Percentiles rank a stretch among this genome's conserved stretches.
Evolutionary conservation across 2,329 filamentous ascomycete genomes (phyloP).

Genomic region (Penicillium sp.): DNA sequence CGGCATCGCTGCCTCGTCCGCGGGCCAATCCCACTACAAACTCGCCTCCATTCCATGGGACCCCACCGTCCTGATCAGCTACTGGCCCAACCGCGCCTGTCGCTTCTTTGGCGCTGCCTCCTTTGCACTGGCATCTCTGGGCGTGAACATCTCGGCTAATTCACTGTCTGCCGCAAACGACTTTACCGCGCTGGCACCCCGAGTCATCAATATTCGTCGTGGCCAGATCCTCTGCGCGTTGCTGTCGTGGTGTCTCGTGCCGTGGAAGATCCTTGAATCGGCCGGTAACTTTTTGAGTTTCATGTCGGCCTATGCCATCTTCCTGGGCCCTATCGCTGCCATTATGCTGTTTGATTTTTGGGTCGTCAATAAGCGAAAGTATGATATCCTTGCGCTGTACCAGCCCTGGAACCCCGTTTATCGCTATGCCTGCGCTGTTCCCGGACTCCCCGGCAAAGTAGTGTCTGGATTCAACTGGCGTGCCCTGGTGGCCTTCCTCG

Average conservation of each 20-base stretch:
- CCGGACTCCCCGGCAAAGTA: slow-evolving; percentile 9
- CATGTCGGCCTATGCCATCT: slow-evolving; percentile 65
- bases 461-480: slow-evolving; percentile 58
- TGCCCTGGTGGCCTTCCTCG: slow-evolving; percentile 57
- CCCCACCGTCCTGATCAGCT: slow-evolving; percentile 41
- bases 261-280: slow-evolving; percentile 64
- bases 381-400: slow-evolving; percentile 54
- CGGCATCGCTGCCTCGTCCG: slow-evolving; percentile 41
- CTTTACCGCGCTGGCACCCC: slow-evolving; percentile 54
- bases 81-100: slow-evolving; percentile 41
- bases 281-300: slow-evolving; percentile 62
- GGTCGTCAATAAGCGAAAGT: slow-evolving; percentile 51
- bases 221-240: slow-evolving; percentile 57
- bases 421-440: slow-evolving; percentile 44
- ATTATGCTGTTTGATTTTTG: slow-evolving; percentile 63
- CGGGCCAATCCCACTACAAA: slow-evolving; percentile 38
- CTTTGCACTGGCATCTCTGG: slow-evolving; percentile 56
- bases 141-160: slow-evolving; percentile 59
- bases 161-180: slow-evolving; percentile 52
- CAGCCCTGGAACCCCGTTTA: slow-evolving; percentile 48
- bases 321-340: slow-evolving; percentile 62
- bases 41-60: slow-evolving; percentile 44
- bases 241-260: slow-evolving; percentile 60
- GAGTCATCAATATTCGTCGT: slow-evolving; percentile 56
- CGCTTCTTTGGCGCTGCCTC: slow-evolving; percentile 53